Conservation (phyloP, 139 green algal species). For the Micromonas pusilla region DNA sequence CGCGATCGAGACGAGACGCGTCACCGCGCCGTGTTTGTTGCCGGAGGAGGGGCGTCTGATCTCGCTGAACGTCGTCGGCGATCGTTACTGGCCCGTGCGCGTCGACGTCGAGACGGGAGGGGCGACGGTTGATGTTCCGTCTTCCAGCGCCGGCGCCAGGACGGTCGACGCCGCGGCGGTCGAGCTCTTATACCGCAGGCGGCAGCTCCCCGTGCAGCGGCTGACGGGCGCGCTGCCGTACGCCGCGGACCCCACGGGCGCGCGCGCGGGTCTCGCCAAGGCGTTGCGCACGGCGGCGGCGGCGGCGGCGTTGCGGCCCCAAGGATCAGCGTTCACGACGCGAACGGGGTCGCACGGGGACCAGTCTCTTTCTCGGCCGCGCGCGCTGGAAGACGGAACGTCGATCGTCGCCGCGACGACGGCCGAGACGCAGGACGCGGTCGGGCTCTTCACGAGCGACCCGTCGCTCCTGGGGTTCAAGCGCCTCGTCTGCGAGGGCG, state of each 20-base stretch:
- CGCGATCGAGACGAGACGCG: slow-evolving; percentile 7
- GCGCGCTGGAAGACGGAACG: background rate
- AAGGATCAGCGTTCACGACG: too few relatives aligned
- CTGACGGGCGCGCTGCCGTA: slow-evolving; percentile 12
- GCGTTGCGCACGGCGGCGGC: slow-evolving; percentile 8
- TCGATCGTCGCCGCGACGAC: background rate
- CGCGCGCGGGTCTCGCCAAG: background rate
- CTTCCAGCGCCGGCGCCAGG: too few relatives aligned
- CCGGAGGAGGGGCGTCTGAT: slow-evolving; percentile 53
- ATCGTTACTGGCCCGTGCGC: background rate
- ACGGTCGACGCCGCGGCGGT: background rate
- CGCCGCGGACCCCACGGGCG: slow-evolving; percentile 4
- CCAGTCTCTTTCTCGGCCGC: too few relatives aligned
- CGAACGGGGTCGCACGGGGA: too few relatives aligned
- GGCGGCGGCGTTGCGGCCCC: too few relatives aligned
- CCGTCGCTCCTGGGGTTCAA: background rate
- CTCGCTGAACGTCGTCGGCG: slow-evolving; percentile 41
- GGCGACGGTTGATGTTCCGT: too few relatives aligned
- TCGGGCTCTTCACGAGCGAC: slow-evolving; percentile 14
- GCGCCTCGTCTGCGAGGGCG: background rate
- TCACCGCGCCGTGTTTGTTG: slow-evolving; percentile 61
- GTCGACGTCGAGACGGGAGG: background rate
- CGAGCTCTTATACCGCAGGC: background rate
- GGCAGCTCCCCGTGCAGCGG: background rate
- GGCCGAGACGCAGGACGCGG: background rate